Evolutionary conservation across 2,329 filamentous ascomycete species (phyloP).

Genomic region (Kalmusia sp.): DNA sequence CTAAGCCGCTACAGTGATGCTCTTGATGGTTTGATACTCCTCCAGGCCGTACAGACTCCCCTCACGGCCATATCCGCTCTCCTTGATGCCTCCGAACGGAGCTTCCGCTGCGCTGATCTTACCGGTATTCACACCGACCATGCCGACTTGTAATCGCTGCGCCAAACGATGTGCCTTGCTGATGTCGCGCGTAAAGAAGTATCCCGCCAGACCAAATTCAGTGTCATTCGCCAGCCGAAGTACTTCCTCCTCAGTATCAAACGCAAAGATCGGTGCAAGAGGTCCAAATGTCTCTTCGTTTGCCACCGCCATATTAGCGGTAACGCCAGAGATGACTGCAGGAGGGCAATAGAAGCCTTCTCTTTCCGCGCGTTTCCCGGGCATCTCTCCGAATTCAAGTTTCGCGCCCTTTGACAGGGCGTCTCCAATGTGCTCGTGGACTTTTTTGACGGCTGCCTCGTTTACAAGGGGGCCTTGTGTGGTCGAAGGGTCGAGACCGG

Average conservation of each 20-base stretch:
- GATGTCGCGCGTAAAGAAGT: slow-evolving; percentile 15
- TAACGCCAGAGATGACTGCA: slow-evolving; percentile 40
- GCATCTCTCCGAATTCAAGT: too few relatives aligned
- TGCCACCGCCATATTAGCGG: slow-evolving; percentile 20
- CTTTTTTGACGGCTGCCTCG: too few relatives aligned
- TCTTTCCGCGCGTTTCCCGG: too few relatives aligned
- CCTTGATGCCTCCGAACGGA: slow-evolving; percentile 81
- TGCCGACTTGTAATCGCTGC: slow-evolving; percentile 21
- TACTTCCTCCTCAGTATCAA: slow-evolving; percentile 67
- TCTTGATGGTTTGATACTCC: slow-evolving; percentile 7
- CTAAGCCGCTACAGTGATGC: too few relatives aligned
- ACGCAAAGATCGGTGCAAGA: slow-evolving; percentile 64
- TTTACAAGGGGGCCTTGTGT: slow-evolving; percentile 66
- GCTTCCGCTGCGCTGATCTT: slow-evolving; percentile 27
- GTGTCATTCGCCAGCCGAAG: slow-evolving; percentile 63
- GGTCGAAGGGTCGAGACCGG: slow-evolving; percentile 58
- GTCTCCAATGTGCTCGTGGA: too few relatives aligned
- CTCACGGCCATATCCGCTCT: slow-evolving; percentile 81
- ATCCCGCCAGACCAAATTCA: slow-evolving; percentile 53
- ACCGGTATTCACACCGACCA: slow-evolving; percentile 37
- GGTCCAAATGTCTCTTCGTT: slow-evolving; percentile 69
- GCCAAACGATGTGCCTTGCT: slow-evolving; percentile 13
- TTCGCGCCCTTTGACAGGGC: too few relatives aligned
- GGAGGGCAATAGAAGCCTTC: slow-evolving; percentile 54
- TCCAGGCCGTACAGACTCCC: slow-evolving; percentile 78